Evolutionary conservation across 2,329 filamentous ascomycete species (phyloP).

Genomic region (Fusarium irregulare): DNA sequence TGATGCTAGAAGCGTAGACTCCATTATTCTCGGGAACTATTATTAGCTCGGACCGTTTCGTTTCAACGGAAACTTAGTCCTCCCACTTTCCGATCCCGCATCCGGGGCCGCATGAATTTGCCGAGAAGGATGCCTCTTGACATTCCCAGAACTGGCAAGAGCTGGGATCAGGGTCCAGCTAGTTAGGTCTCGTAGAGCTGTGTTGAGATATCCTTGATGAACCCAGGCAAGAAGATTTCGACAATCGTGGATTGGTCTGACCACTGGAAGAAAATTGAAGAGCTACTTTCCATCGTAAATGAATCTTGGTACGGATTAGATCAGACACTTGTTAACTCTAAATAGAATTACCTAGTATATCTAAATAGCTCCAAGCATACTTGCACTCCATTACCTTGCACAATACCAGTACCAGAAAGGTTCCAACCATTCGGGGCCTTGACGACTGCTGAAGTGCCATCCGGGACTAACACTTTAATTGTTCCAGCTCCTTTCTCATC

Average conservation of each 20-base stretch:
- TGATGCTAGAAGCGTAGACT: neutral
- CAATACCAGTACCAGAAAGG: too few species aligned
- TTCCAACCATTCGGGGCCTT: too few species aligned
- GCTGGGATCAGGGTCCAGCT: neutral
- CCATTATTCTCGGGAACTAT: neutral
- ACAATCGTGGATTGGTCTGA: neutral
- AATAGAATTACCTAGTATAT: too few species aligned
- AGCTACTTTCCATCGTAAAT: too few species aligned
- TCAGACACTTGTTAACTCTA: too few species aligned
- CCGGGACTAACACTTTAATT: too few species aligned
- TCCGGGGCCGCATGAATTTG: neutral
- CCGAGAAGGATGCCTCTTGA: neutral
- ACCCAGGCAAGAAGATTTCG: neutral
- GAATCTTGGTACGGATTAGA: too few species aligned
- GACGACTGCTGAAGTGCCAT: too few species aligned
- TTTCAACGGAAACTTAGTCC: neutral
- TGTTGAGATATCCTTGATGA: neutral
- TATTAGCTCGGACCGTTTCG: neutral
- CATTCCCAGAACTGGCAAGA: neutral
- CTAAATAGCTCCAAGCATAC: too few species aligned
- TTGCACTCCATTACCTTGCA: too few species aligned
- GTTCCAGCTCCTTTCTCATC: too few species aligned
- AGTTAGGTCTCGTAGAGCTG: neutral
- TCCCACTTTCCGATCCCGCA: neutral
- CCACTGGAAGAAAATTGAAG: too few species aligned